These are phyloP conservation scores for Hypoxylon sp. DNA, from an alignment of 2,329 filamentous ascomycete species.

Conservation along the genomic window DNA sequence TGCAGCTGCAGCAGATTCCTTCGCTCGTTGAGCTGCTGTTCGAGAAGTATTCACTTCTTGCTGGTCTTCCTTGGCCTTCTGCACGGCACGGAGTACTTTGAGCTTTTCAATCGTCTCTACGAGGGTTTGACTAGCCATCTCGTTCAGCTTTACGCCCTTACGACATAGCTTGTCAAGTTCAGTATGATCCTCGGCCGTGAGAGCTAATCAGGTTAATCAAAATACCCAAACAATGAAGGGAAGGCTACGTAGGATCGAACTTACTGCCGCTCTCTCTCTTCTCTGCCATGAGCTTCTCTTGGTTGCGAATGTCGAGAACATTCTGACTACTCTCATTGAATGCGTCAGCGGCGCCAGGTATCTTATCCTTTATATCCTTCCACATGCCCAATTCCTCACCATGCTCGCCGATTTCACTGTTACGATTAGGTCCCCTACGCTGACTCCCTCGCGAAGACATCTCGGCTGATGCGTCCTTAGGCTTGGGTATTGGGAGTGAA, in stretches of 20 bases:
- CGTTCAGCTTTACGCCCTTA: conserved; percentile 56
- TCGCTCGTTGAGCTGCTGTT: conserved; percentile 49
- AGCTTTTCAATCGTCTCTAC: conserved; percentile 57
- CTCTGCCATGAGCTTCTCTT: conserved; percentile 59
- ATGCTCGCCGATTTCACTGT: conserved; percentile 57
- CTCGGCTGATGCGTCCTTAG: conserved; percentile 1
- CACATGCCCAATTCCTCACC: conserved; percentile 62
- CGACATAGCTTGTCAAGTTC: conserved; percentile 55
- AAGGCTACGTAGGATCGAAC: conserved; percentile 49
- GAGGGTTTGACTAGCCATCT: conserved; percentile 50
- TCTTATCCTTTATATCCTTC: conserved; percentile 59
- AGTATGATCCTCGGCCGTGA: conserved; percentile 53
- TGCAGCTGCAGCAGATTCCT: conserved; percentile 48
- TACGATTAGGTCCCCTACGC: conserved; percentile 56
- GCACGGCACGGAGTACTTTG: conserved; percentile 59
- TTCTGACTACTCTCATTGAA: conserved; percentile 61
- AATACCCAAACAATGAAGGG: conserved; percentile 44
- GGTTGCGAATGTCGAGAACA: conserved; percentile 57
- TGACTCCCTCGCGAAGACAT: conserved; percentile 55
- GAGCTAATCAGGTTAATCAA: conserved; percentile 50
- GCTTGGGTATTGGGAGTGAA: conserved; percentile 11
- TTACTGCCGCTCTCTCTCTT: conserved; percentile 56
- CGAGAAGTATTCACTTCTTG: conserved; percentile 52
- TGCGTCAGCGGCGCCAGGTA: conserved; percentile 55
- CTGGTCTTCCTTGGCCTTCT: conserved; percentile 60